Evolutionary conservation across 129 eudicot genomes (phyloP).

Genomic region (Lonicera japonica): DNA sequence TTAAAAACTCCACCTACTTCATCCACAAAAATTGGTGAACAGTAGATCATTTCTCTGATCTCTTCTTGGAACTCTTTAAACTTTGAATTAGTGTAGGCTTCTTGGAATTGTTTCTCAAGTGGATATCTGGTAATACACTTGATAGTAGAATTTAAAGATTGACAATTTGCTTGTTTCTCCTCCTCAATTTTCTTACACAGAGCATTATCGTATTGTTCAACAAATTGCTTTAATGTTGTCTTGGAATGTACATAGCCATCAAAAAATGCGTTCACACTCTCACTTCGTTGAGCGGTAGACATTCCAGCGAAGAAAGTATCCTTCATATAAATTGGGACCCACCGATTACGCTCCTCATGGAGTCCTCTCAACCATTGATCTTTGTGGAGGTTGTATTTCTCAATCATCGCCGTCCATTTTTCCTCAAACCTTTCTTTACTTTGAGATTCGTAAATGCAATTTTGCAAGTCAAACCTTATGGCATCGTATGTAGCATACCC

Average conservation of each 20-base stretch:
- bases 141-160: not conserved
- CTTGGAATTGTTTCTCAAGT: conserved; percentile 12
- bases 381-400: not conserved
- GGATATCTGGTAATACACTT: not conserved
- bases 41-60: conserved; percentile 1
- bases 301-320: conserved; percentile 20
- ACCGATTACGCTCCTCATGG: not conserved
- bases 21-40: not conserved
- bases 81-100: conserved; percentile 6
- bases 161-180: not conserved
- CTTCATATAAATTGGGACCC: conserved; percentile 17
- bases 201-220: conserved; percentile 2
- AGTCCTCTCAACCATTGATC: not conserved
- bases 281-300: conserved; percentile 16
- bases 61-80: conserved; percentile 19
- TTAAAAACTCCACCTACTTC: not conserved
- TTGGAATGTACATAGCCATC: conserved; percentile 2
- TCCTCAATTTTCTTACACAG: conserved; percentile 1
- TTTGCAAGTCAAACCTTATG: conserved; percentile 2
- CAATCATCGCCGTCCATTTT: conserved; percentile 4
- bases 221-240: conserved; percentile 8
- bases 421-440: conserved; percentile 14
- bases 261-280: conserved; percentile 11
- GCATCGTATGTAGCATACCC: not conserved
- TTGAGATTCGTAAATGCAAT: conserved; percentile 7